Evolutionary conservation across 2,329 filamentous ascomycete genomes (phyloP).

Genomic region (Fusarium duplospermum): DNA sequence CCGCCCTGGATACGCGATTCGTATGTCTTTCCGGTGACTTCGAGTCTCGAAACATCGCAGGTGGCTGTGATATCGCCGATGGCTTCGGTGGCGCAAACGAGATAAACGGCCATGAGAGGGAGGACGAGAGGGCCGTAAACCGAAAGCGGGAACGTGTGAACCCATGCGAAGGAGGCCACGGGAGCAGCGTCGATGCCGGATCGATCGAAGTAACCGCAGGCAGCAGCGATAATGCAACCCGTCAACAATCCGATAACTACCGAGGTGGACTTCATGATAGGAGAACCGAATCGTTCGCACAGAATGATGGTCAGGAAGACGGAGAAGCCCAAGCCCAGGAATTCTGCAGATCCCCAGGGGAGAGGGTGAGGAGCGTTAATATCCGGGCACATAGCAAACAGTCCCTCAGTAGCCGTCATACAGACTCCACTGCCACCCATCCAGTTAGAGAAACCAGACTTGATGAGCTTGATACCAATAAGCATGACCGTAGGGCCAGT

Average conservation of each 20-base stretch:
- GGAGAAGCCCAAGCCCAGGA: slow-evolving; percentile 81
- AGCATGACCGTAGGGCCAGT: slow-evolving; percentile 77
- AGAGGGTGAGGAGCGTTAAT: slow-evolving; percentile 77
- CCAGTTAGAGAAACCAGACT: slow-evolving; percentile 81
- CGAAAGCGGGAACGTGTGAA: slow-evolving; percentile 78
- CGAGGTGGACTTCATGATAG: slow-evolving; percentile 85
- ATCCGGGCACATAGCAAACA: slow-evolving; percentile 74
- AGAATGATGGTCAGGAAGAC: slow-evolving; percentile 84
- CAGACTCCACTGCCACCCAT: slow-evolving; percentile 77
- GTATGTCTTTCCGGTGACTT: slow-evolving; percentile 78
- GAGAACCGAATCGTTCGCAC: slow-evolving; percentile 83
- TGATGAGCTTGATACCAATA: slow-evolving; percentile 79
- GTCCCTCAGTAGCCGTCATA: slow-evolving; percentile 60
- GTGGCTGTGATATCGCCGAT: slow-evolving; percentile 86
- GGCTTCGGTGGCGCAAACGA: slow-evolving; percentile 82
- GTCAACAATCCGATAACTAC: slow-evolving; percentile 79
- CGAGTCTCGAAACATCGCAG: slow-evolving; percentile 81
- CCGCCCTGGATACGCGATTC: slow-evolving; percentile 84
- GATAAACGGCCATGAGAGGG: slow-evolving; percentile 75
- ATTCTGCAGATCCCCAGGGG: slow-evolving; percentile 83
- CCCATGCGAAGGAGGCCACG: slow-evolving; percentile 81
- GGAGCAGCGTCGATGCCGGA: slow-evolving; percentile 78
- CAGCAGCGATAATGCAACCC: slow-evolving; percentile 83
- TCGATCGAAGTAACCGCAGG: slow-evolving; percentile 82
- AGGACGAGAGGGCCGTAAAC: slow-evolving; percentile 80